Evolutionary conservation across 148 eudicot genomes (phyloP).

Genomic region (Beta vulgaris): DNA sequence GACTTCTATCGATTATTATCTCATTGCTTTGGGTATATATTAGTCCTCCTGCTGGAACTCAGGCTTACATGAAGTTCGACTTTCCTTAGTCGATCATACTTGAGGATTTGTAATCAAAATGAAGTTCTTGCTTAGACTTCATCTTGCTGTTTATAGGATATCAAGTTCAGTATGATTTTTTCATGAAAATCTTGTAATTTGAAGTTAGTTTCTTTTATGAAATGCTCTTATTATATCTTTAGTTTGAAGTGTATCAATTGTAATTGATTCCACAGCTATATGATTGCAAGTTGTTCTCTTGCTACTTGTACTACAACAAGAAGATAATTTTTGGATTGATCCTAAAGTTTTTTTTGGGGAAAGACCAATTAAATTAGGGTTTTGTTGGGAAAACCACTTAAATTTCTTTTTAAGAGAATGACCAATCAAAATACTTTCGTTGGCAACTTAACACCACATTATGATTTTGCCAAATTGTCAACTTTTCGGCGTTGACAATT

Average conservation of each 20-base stretch:
- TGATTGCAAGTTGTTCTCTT: neutral
- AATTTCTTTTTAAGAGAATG: too few species aligned
- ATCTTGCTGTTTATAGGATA: conserved; percentile 10
- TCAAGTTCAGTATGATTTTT: conserved; percentile 18
- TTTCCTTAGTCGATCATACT: conserved; percentile 38
- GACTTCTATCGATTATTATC: conserved; percentile 64
- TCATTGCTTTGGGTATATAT: conserved; percentile 75
- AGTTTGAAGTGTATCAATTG: neutral
- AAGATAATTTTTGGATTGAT: too few species aligned
- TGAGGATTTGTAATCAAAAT: neutral
- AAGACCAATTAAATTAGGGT: too few species aligned
- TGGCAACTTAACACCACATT: too few species aligned
- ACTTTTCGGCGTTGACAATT: too few species aligned
- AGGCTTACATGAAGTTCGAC: conserved; percentile 33
- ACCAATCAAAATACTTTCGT: too few species aligned
- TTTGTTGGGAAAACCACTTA: too few species aligned
- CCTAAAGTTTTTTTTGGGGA: too few species aligned
- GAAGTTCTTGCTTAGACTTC: conserved; percentile 44
- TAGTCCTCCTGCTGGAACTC: conserved; percentile 75
- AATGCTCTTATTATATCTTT: neutral
- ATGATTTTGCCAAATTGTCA: too few species aligned
- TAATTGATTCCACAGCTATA: neutral
- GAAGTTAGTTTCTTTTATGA: neutral
- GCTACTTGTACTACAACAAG: too few species aligned
- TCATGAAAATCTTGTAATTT: conserved; percentile 4